phyloP scores from a whole-genome alignment of 169 alveolate genomes.

The Eimeria maxima region DNA sequence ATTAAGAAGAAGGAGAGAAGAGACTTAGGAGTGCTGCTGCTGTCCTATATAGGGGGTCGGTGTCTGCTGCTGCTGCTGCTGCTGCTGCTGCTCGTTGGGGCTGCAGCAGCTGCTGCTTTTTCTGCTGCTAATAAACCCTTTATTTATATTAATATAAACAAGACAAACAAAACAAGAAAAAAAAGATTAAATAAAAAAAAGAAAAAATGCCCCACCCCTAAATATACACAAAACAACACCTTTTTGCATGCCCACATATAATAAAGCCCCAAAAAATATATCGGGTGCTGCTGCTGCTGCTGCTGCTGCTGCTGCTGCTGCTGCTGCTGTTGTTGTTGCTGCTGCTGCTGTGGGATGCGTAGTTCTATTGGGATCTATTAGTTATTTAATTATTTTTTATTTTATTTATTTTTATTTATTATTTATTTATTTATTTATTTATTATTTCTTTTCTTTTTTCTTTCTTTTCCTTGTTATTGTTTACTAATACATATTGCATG shows the following conservation, averaged over 20 bases:
- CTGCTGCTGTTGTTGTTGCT: too few relatives aligned
- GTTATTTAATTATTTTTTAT: not conserved
- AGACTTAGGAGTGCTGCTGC: too few relatives aligned
- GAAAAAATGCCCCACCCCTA: not conserved
- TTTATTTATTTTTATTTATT: not conserved
- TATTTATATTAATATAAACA: too few relatives aligned
- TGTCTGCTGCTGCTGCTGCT: constrained; percentile 48
- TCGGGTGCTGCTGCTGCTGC: too few relatives aligned
- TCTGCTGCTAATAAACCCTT: not conserved
- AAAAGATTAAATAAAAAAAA: not conserved
- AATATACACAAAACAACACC: not conserved
- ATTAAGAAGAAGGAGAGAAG: not conserved
- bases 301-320: too few relatives aligned
- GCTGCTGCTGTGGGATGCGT: too few relatives aligned
- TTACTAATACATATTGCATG: too few relatives aligned
- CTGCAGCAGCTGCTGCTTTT: constrained; percentile 24
- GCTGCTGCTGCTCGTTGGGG: constrained; percentile 21
- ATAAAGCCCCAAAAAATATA: not conserved
- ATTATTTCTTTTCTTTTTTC: not conserved
- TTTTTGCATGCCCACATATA: not conserved
- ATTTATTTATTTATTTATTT: not conserved
- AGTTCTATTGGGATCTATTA: too few relatives aligned
- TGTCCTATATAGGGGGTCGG: not conserved
- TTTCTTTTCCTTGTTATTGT: too few relatives aligned
- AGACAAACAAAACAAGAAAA: not conserved